Conservation (phyloP, 1,284 basidiomycete species). For the Ceratobasidium sp. region DNA sequence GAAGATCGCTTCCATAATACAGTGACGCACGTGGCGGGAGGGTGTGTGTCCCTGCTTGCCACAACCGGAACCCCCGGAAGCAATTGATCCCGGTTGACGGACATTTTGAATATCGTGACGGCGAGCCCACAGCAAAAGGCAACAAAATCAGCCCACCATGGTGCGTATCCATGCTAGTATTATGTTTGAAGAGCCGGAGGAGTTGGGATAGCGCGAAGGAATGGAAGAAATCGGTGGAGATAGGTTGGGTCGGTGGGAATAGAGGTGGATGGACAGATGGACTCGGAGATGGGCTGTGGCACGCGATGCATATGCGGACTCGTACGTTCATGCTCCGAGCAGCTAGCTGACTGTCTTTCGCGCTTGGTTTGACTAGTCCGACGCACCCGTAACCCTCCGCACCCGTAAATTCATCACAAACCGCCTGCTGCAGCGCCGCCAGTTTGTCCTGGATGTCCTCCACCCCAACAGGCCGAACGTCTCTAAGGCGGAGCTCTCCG, state of each 20-base stretch:
- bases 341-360: slow-evolving; percentile 9
- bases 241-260: slow-evolving; percentile 25
- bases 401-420: slow-evolving; percentile 99
- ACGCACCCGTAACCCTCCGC: slow-evolving; percentile 95
- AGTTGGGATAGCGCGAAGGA: neutral
- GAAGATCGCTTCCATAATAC: slow-evolving; percentile 27
- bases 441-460: slow-evolving; percentile 94
- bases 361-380: slow-evolving; percentile 54
- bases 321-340: neutral
- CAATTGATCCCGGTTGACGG: slow-evolving; percentile 24
- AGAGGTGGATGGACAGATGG: slow-evolving; percentile 35
- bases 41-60: slow-evolving; percentile 15
- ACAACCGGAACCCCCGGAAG: slow-evolving; percentile 14
- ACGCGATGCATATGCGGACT: slow-evolving; percentile 11
- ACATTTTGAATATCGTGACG: slow-evolving; percentile 22
- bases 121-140: slow-evolving; percentile 47
- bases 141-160: slow-evolving; percentile 43
- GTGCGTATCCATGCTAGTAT: slow-evolving; percentile 36
- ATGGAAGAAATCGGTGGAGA: neutral
- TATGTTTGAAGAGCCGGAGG: neutral
- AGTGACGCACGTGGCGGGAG: slow-evolving; percentile 7
- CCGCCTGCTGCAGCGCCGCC: slow-evolving; percentile 92
- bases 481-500: slow-evolving; percentile 90
- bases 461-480: slow-evolving; percentile 97
- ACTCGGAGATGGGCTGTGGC: slow-evolving; percentile 14